Base-by-base conservation (phyloP, 139 green algal species). In the Pleodorina starrii region DNA sequence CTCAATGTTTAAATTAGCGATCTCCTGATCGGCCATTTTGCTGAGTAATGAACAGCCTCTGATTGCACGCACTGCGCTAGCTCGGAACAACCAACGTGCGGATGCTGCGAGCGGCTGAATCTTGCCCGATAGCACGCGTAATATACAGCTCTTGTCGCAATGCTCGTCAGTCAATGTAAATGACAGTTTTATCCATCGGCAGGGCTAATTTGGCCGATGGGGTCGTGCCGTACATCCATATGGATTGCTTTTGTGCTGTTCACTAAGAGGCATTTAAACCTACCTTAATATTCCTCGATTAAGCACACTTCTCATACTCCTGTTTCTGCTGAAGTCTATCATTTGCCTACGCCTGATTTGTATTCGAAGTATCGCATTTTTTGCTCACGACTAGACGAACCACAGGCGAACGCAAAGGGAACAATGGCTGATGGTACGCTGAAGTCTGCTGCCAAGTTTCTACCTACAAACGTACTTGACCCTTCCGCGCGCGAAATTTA, bases 1-100 rank as follows among this genome's bases (percentile, higher is more conserved):
- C 79, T 89, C 88, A 2, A 91, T 27, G 35, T 72, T 71, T 27
- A 91, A 73, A 0, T 44, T 63, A 0, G 73, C 86, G 0, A 91
- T 50, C 17, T 42, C 63, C 5, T 44, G 5, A 35, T 91, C 87
- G 0, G 87, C 75, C 46, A 87, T 77, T 9, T 50, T 87, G 66
- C 74, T 87, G 5, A 50, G 21, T 3, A 46, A 38, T 68, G 7
- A 51, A 48, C 69, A 17, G 9, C 32, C 32, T 23, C 35, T 12
- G 27, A 80, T 36, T 2, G 84, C 36, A 14, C 69, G 71, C 0
- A 29, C 23, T 36, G 43, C 46, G 12, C 60, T 29, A 35, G 80
- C 17, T 21, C 36, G 60, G 43, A 44, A 59, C 60, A 35, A 68
- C 5, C 42, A 38, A 11, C 59, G 46, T 46, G 59, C 66, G 23